A percentile compares a stretch with the other conserved stretches of the same genome.
phyloP scores from a whole-genome alignment of 1,284 basidiomycete species.

The Ceratobasidium sp. region DNA sequence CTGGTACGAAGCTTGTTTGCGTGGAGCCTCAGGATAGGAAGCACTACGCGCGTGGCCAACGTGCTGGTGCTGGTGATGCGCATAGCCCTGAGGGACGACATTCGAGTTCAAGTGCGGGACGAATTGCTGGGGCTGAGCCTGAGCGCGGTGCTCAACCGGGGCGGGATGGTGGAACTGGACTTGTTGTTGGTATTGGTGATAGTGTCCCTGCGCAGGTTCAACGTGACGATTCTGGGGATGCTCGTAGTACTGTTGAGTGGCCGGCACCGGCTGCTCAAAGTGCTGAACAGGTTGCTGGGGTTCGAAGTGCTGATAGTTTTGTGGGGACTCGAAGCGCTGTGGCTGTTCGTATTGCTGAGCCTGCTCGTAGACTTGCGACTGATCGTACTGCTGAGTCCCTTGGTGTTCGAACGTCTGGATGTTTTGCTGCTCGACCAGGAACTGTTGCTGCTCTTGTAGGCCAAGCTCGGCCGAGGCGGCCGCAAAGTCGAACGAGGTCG shows the following conservation, averaged over 20 bases:
- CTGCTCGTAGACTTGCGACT: not conserved
- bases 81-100: not conserved
- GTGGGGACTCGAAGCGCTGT: not conserved
- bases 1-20: too few relatives aligned
- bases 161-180: not conserved
- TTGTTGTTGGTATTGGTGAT: too few relatives aligned
- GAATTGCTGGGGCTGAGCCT: not conserved
- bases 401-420: not conserved
- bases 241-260: too few relatives aligned
- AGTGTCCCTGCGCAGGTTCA: too few relatives aligned
- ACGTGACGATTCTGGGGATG: too few relatives aligned
- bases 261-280: too few relatives aligned
- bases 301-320: slow-evolving; percentile 4
- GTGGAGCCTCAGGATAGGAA: not conserved
- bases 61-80: too few relatives aligned
- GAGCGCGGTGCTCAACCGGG: too few relatives aligned
- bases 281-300: too few relatives aligned
- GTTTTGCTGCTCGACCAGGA: not conserved
- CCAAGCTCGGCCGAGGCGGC: not conserved
- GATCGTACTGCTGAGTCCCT: not conserved
- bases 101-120: not conserved
- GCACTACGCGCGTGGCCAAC: not conserved
- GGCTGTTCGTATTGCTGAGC: too few relatives aligned
- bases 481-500: not conserved
- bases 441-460: not conserved